phyloP scores from a whole-genome alignment of 148 eudicot genomes.

The Silene uniflora region DNA sequence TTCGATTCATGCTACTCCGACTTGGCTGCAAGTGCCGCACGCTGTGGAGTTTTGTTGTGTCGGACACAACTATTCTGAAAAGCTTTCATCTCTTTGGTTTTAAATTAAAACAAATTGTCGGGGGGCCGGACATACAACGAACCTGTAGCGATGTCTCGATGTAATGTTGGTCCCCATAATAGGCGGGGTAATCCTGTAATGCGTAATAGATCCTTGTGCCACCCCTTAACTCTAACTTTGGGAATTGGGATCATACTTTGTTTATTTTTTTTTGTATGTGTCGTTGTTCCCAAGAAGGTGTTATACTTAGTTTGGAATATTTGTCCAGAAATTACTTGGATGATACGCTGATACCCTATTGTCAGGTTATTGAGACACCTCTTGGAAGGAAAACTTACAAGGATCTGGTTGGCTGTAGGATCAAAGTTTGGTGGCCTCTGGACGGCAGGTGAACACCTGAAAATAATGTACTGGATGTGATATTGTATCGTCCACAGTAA shows the following conservation, averaged over 20 bases:
- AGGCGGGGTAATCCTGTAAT: background rate
- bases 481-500: background rate
- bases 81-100: background rate
- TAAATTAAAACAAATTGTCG: background rate
- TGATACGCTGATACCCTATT: background rate
- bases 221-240: background rate
- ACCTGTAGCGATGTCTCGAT: background rate
- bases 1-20: background rate
- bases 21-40: background rate
- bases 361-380: constrained; percentile 41
- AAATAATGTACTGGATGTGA: background rate
- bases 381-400: constrained; percentile 36
- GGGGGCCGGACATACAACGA: background rate
- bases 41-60: background rate
- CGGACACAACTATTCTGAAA: background rate
- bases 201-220: background rate
- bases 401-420: constrained; percentile 47
- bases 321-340: background rate
- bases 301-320: background rate
- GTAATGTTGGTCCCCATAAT: background rate
- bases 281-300: background rate
- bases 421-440: constrained; percentile 80
- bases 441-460: constrained; percentile 45
- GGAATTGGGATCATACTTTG: background rate
- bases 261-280: background rate